A percentile compares a stretch with the other conserved stretches of the same genome.
These are phyloP conservation scores for Arxiozyma slooffiae DNA, from an alignment of 1,139 yeast species.

Conservation along the genomic window DNA sequence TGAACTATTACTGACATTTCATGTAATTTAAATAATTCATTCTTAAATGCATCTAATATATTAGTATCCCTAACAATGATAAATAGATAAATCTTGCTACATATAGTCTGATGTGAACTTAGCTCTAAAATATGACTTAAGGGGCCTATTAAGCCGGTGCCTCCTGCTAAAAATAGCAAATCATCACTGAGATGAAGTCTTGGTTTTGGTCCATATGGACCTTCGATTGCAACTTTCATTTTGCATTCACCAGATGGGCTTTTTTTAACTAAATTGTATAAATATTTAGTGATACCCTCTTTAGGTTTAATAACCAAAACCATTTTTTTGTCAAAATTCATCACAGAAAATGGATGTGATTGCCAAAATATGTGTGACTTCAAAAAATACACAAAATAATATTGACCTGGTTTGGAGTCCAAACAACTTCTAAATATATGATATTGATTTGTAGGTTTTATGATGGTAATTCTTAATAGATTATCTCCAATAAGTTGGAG, in stretches of 20 bases:
- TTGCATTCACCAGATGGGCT: slow-evolving; percentile 14
- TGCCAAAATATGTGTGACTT: slow-evolving; percentile 47
- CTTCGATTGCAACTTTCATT: slow-evolving; percentile 43
- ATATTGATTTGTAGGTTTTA: slow-evolving; percentile 27
- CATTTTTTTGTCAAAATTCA: slow-evolving; percentile 32
- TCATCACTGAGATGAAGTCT: slow-evolving; percentile 49
- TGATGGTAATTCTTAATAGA: slow-evolving; percentile 25
- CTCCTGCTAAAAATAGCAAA: slow-evolving; percentile 52
- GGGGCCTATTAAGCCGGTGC: slow-evolving; percentile 66
- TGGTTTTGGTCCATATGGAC: slow-evolving; percentile 50
- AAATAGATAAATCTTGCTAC: slow-evolving; percentile 39
- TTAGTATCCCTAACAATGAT: slow-evolving; percentile 39
- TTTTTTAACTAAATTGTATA: slow-evolving; percentile 26
- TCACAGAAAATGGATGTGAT: slow-evolving; percentile 61
- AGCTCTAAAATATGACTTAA: slow-evolving; percentile 29
- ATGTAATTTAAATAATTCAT: slow-evolving; percentile 32
- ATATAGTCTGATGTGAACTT: slow-evolving; percentile 10
- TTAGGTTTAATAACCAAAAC: slow-evolving; percentile 41
- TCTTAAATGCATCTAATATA: slow-evolving; percentile 28
- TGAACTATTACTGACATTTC: slow-evolving; percentile 33
- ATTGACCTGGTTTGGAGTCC: slow-evolving; percentile 29
- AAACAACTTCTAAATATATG: slow-evolving; percentile 21
- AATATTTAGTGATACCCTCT: slow-evolving; percentile 36
- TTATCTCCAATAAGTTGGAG: slow-evolving; percentile 42
- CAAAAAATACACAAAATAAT: slow-evolving; percentile 23